A percentile compares a stretch with the other conserved stretches of the same genome.
Evolutionary conservation across 805 yeast genomes (phyloP).

Genomic region (Ogataea chonburiensis): DNA sequence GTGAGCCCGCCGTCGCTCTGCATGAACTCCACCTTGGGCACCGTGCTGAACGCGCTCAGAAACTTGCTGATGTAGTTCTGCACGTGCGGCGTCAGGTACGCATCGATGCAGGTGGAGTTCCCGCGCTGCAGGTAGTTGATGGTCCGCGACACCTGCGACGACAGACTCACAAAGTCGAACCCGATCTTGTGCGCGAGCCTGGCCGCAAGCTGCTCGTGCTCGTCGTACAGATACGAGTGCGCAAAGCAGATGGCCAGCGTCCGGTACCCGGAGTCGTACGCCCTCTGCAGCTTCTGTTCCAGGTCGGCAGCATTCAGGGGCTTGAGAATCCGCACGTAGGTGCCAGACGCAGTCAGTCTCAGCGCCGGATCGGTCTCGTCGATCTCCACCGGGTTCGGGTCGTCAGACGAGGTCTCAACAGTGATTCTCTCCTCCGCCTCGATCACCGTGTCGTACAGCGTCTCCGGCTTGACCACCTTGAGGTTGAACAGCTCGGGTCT

Average conservation of each 20-base stretch:
- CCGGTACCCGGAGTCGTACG: constrained; percentile 24
- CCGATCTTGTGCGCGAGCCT: constrained; percentile 45
- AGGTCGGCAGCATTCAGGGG: constrained; percentile 24
- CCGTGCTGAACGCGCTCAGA: constrained; percentile 33
- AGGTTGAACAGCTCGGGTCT: constrained; percentile 26
- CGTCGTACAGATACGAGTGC: constrained; percentile 37
- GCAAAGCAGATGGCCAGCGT: constrained; percentile 36
- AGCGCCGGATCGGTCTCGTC: constrained; percentile 12
- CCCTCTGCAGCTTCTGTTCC: constrained; percentile 19
- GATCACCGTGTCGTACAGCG: constrained; percentile 19
- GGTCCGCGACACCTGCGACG: constrained; percentile 37
- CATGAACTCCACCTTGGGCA: constrained; percentile 49
- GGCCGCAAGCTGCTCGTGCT: constrained; percentile 37
- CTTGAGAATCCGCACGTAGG: constrained; percentile 23
- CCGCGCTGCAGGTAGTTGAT: constrained; percentile 39
- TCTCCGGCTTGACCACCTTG: constrained; percentile 19
- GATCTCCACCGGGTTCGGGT: constrained; percentile 20
- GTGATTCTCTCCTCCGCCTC: constrained; percentile 25
- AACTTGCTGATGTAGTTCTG: constrained; percentile 39
- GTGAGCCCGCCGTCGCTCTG: constrained; percentile 57
- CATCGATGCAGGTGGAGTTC: constrained; percentile 42
- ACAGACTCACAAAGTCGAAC: constrained; percentile 31
- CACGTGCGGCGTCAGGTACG: constrained; percentile 42
- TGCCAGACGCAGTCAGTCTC: constrained; percentile 21
- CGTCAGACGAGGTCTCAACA: constrained; percentile 27